Evolutionary conservation across 495 filamentous ascomycete genomes (phyloP).

Genomic region (Tricharina praecox): DNA sequence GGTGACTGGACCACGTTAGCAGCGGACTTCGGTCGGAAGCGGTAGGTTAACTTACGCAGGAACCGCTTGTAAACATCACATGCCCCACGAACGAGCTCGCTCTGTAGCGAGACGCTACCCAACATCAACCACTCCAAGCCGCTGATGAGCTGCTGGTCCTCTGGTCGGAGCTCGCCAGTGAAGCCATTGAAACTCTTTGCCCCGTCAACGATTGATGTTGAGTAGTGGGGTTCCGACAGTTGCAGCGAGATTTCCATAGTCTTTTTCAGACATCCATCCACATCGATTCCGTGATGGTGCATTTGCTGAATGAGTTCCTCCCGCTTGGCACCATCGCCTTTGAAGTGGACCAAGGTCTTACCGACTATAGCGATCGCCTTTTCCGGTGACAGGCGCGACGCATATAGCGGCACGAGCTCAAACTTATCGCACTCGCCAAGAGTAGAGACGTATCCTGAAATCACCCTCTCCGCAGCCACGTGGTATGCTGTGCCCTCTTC

Average conservation of each 20-base stretch:
- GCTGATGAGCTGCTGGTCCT: conserved; percentile 58
- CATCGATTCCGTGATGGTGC: conserved; percentile 36
- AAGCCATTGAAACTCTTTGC: conserved; percentile 31
- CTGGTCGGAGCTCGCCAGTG: conserved; percentile 45
- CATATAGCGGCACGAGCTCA: conserved; percentile 71
- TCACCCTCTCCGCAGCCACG: conserved; percentile 39
- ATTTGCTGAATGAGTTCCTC: conserved; percentile 36
- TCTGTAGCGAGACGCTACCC: conserved; percentile 53
- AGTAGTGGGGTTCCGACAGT: conserved; percentile 13
- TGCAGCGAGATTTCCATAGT: conserved; percentile 19
- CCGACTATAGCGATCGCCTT: conserved; percentile 33
- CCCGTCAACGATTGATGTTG: not conserved
- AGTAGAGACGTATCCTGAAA: conserved; percentile 65
- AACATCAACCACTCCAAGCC: conserved; percentile 72
- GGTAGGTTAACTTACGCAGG: conserved; percentile 39
- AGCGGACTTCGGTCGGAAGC: not conserved
- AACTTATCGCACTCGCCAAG: conserved; percentile 51
- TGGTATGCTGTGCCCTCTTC: conserved; percentile 21
- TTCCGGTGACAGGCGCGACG: conserved; percentile 47
- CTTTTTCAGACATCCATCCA: conserved; percentile 35
- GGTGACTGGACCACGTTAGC: conserved; percentile 17
- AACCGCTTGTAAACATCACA: conserved; percentile 54
- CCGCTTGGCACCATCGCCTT: not conserved
- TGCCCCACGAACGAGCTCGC: conserved; percentile 50
- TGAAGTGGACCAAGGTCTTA: conserved; percentile 43